phyloP scores from a whole-genome alignment of 495 filamentous ascomycete species.

The Platismatia glauca region DNA sequence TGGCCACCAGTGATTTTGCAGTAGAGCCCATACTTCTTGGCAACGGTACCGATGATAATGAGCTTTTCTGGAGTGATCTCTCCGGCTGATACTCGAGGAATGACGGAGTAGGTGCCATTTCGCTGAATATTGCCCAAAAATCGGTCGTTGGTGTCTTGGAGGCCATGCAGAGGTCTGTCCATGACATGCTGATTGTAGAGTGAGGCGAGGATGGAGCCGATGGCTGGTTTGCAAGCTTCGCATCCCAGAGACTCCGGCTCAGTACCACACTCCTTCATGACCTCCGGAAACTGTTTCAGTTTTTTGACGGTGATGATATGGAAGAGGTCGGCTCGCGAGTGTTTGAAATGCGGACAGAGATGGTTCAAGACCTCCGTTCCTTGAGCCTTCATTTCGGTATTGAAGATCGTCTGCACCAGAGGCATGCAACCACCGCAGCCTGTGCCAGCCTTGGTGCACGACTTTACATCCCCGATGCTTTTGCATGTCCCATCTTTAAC shows the following conservation, averaged over 20 bases:
- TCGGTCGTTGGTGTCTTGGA: conserved; percentile 91
- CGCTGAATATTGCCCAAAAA: conserved; percentile 94
- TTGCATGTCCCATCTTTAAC: conserved; percentile 82
- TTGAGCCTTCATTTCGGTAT: conserved; percentile 81
- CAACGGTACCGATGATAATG: conserved; percentile 79
- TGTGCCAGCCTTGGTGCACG: conserved; percentile 90
- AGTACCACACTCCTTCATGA: conserved; percentile 77
- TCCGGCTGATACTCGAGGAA: conserved; percentile 76
- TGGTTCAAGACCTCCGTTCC: conserved; percentile 87
- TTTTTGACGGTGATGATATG: conserved; percentile 82
- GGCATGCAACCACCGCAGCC: conserved; percentile 95
- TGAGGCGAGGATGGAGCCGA: conserved; percentile 77
- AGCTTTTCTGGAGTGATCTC: conserved; percentile 91
- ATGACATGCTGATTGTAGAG: conserved; percentile 84
- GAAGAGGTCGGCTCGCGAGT: conserved; percentile 82
- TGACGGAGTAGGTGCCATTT: conserved; percentile 86
- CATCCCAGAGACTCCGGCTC: conserved; percentile 71
- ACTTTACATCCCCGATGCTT: conserved; percentile 78
- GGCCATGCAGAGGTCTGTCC: conserved; percentile 60
- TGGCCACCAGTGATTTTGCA: conserved; percentile 95
- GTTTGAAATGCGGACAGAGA: conserved; percentile 78
- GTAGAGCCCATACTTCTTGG: conserved; percentile 82
- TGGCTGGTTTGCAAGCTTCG: conserved; percentile 81
- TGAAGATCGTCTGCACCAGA: conserved; percentile 86
- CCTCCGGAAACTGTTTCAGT: conserved; percentile 62